Percentiles rank a stretch among this genome's conserved stretches.
Conservation (phyloP, 306 rosid species). For the Prunus dulcis region DNA sequence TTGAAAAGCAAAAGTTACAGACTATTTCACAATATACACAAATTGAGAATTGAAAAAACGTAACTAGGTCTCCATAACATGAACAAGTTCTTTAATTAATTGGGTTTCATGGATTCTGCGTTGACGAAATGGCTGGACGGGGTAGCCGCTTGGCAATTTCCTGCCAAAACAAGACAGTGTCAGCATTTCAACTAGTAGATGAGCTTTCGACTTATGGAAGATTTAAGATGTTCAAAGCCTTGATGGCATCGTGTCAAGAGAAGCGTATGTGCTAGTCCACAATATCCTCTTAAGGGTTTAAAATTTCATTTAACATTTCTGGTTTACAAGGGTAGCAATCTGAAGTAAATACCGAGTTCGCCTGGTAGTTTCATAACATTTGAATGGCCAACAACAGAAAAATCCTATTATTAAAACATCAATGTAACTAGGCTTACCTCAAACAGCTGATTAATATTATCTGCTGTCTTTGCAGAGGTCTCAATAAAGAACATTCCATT, state of each 20-base stretch:
- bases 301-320: neutral
- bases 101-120: constrained; percentile 15
- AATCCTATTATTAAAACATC: neutral
- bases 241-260: no score
- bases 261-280: no score
- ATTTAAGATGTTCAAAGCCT: neutral
- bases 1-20: neutral
- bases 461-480: constrained; percentile 99
- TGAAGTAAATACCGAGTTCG: neutral
- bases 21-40: constrained; percentile 26
- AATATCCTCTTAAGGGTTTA: neutral
- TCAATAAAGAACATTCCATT: constrained; percentile 97
- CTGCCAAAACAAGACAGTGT: constrained; percentile 24
- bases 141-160: constrained; percentile 57
- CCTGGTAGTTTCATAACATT: neutral
- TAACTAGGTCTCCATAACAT: neutral
- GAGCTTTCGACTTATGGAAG: neutral
- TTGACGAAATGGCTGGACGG: constrained; percentile 41
- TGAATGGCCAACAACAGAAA: constrained; percentile 1
- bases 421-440: constrained; percentile 57
- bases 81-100: neutral
- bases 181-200: neutral
- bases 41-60: constrained; percentile 8
- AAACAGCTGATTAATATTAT: constrained; percentile 90
- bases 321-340: neutral